phyloP scores from a whole-genome alignment of 495 filamentous ascomycete species.

The Xylaria cubensis region DNA sequence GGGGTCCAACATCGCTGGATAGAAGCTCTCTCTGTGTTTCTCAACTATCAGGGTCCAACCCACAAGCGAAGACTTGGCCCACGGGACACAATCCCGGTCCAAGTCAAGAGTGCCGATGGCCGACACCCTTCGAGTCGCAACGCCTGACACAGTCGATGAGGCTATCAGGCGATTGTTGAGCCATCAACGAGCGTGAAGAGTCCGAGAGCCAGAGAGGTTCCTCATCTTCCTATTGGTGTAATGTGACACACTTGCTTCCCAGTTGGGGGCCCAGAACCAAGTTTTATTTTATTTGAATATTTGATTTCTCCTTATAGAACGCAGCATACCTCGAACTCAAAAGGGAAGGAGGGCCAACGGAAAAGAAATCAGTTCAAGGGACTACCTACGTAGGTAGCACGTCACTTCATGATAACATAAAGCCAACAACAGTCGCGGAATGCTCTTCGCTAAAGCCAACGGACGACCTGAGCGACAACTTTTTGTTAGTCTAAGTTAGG shows the following conservation, averaged over 20 bases:
- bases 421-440: background rate
- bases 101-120: constrained; percentile 19
- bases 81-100: constrained; percentile 20
- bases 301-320: background rate
- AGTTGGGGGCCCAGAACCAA: background rate
- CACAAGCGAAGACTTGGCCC: constrained; percentile 26
- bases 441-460: background rate
- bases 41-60: constrained; percentile 10
- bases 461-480: background rate
- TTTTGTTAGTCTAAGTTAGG: background rate
- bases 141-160: constrained; percentile 8
- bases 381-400: background rate
- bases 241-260: background rate
- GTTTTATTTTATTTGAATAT: background rate
- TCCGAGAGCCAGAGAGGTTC: constrained; percentile 13
- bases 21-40: constrained; percentile 4
- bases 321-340: constrained; percentile 5
- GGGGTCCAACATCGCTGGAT: constrained; percentile 18
- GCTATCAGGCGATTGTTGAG: constrained; percentile 19
- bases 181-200: background rate
- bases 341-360: constrained; percentile 15
- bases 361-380: background rate
- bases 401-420: background rate
- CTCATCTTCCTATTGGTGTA: constrained; percentile 5
- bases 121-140: constrained; percentile 15